phyloP scores from a whole-genome alignment of 495 filamentous ascomycete species.

The Aspergillus avenaceus region DNA sequence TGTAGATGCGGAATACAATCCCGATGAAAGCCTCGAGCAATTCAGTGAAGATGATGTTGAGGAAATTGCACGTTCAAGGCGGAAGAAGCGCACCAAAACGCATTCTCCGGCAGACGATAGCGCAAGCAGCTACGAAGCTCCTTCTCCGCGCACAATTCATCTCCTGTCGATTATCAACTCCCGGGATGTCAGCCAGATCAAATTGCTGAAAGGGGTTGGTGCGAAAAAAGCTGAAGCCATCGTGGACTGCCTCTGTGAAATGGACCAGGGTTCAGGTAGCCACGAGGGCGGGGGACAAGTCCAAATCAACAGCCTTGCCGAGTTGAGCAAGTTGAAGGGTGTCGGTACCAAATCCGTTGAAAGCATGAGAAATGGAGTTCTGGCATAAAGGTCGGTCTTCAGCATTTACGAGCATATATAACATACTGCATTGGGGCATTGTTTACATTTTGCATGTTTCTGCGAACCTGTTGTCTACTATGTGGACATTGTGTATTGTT shows the following conservation, averaged over 20 bases:
- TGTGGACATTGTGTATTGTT: conserved; percentile 5
- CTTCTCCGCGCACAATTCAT: conserved; percentile 64
- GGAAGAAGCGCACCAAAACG: conserved; percentile 38
- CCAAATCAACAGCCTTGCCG: conserved; percentile 37
- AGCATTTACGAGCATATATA: conserved; percentile 11
- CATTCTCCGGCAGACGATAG: conserved; percentile 22
- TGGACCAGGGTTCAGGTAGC: conserved; percentile 29
- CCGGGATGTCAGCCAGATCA: conserved; percentile 63
- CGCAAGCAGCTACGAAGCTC: conserved; percentile 29
- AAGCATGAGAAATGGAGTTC: conserved; percentile 49
- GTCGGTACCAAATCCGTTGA: conserved; percentile 50
- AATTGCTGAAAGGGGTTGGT: conserved; percentile 62
- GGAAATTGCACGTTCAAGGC: conserved; percentile 31
- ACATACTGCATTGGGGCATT: neutral
- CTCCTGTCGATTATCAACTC: conserved; percentile 85
- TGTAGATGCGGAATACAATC: conserved; percentile 30
- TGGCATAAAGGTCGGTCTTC: conserved; percentile 21
- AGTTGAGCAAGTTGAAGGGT: conserved; percentile 47
- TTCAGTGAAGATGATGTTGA: conserved; percentile 31
- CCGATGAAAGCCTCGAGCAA: conserved; percentile 16
- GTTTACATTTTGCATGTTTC: conserved; percentile 9
- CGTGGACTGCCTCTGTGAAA: conserved; percentile 48
- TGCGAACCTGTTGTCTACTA: too few relatives aligned
- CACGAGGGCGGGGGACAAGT: conserved; percentile 25
- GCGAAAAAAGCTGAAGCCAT: conserved; percentile 53